Conservation (phyloP, 225 moss, liverwort and hornwort species). For the Bryoerythrophyllum caledonicum region DNA sequence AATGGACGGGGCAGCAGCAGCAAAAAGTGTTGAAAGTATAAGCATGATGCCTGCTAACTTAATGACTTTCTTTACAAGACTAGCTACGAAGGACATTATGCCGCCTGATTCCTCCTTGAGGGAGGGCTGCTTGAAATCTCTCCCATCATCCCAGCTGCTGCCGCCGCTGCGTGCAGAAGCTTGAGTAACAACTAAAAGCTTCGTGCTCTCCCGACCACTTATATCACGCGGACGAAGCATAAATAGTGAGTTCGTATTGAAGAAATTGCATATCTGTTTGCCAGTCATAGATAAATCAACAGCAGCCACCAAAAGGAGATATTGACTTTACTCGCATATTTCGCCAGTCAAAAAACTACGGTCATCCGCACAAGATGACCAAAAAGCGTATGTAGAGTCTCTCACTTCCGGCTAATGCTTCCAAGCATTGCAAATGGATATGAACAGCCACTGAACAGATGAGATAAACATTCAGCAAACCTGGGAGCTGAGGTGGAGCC, state of each 20-base stretch:
- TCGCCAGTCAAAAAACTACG: not conserved
- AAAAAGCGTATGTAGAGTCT: not conserved
- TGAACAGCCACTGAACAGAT: not conserved
- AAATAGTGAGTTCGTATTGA: conserved; percentile 35
- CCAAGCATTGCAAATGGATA: not conserved
- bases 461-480: conserved; percentile 28
- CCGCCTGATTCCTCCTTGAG: conserved; percentile 18
- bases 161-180: conserved; percentile 32
- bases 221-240: conserved; percentile 26
- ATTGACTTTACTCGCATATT: not conserved
- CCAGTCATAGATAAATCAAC: conserved; percentile 8
- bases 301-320: conserved; percentile 1
- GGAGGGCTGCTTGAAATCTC: not conserved
- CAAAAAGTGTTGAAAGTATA: conserved; percentile 54
- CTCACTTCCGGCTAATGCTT: not conserved
- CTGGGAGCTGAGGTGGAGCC: conserved; percentile 35
- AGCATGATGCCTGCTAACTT: conserved; percentile 60
- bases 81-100: conserved; percentile 34
- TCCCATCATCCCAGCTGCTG: conserved; percentile 30
- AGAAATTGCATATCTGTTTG: conserved; percentile 39
- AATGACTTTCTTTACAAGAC: conserved; percentile 48
- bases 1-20: conserved; percentile 64
- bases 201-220: conserved; percentile 15
- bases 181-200: conserved; percentile 25
- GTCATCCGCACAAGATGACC: conserved; percentile 6